phyloP scores from a whole-genome alignment of 2,329 filamentous ascomycete genomes.

The Diplodia scrobiculata region DNA sequence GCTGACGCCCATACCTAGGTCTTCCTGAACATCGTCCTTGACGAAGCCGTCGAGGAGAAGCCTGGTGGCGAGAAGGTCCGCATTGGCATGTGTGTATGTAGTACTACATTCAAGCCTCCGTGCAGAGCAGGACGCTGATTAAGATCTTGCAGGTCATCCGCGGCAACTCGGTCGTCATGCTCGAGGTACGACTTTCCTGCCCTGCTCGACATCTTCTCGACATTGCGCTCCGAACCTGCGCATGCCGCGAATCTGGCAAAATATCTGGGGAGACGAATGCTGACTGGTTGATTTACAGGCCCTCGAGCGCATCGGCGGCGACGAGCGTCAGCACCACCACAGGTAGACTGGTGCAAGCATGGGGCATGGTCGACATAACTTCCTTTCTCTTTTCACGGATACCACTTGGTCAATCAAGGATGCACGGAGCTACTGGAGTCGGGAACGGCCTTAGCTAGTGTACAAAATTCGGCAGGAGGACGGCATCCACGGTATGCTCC shows the following conservation, averaged over 20 bases:
- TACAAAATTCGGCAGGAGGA: conserved; percentile 19
- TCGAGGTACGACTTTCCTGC: conserved; percentile 61
- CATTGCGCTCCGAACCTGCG: not conserved
- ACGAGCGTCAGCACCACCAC: conserved; percentile 30
- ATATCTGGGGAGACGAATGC: not conserved
- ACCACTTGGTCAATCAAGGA: conserved; percentile 6
- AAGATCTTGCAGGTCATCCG: conserved; percentile 74
- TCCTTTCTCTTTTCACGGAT: conserved; percentile 16
- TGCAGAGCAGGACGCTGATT: conserved; percentile 34
- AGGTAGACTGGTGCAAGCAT: conserved; percentile 28
- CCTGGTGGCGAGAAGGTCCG: conserved; percentile 84
- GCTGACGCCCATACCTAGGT: conserved; percentile 60
- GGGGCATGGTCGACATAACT: not conserved
- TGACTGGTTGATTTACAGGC: conserved; percentile 33
- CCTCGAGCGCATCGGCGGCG: conserved; percentile 45
- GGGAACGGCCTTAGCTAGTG: conserved; percentile 14
- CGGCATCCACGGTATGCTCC: conserved; percentile 24
- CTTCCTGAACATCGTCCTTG: conserved; percentile 96
- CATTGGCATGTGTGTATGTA: conserved; percentile 86
- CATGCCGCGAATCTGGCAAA: not conserved
- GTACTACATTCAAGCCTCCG: not conserved
- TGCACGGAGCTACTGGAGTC: conserved; percentile 14
- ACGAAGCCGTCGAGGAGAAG: conserved; percentile 96
- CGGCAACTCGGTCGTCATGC: conserved; percentile 97
- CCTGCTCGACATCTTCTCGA: not conserved